These are phyloP conservation scores for Pittosporum tobira DNA, from an alignment of 129 eudicot genomes.

Conservation along the genomic window DNA sequence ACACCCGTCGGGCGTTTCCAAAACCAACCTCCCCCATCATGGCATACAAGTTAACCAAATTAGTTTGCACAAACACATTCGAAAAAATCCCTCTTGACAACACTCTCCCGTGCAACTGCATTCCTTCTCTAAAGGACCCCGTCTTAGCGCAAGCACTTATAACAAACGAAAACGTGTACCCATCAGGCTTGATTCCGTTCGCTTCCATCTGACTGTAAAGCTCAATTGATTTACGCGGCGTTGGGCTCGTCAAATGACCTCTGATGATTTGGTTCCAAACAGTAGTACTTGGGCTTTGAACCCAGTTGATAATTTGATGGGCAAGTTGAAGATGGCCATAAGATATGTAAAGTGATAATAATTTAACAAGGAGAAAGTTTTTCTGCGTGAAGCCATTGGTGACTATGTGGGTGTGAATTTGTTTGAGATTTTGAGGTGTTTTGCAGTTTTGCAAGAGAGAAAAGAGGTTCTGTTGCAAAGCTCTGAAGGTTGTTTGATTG, in stretches of 20 bases:
- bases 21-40: slow-evolving; percentile 17
- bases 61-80: slow-evolving; percentile 43
- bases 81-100: slow-evolving; percentile 40
- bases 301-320: slow-evolving; percentile 30
- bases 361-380: slow-evolving; percentile 41
- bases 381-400: slow-evolving; percentile 35
- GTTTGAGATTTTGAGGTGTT: slow-evolving; percentile 26
- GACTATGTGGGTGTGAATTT: slow-evolving; percentile 53
- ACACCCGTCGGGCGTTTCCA: slow-evolving; percentile 34
- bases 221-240: slow-evolving; percentile 25
- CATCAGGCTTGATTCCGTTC: slow-evolving; percentile 29
- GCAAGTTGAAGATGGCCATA: slow-evolving; percentile 32
- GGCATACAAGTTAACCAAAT: slow-evolving; percentile 50
- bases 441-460: slow-evolving; percentile 31
- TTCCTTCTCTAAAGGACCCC: slow-evolving; percentile 36
- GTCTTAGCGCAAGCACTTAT: slow-evolving; percentile 48
- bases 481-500: slow-evolving; percentile 19
- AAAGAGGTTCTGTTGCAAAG: slow-evolving; percentile 45
- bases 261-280: slow-evolving; percentile 69
- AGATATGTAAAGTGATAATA: slow-evolving; percentile 34
- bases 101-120: slow-evolving; percentile 56
- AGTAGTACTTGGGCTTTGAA: slow-evolving; percentile 44
- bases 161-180: slow-evolving; percentile 41
- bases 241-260: slow-evolving; percentile 23
- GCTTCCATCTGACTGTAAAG: slow-evolving; percentile 33